Percentiles rank a stretch among this genome's conserved stretches.
phyloP scores from a whole-genome alignment of 129 eudicot species.

The Helianthus tuberosus region DNA sequence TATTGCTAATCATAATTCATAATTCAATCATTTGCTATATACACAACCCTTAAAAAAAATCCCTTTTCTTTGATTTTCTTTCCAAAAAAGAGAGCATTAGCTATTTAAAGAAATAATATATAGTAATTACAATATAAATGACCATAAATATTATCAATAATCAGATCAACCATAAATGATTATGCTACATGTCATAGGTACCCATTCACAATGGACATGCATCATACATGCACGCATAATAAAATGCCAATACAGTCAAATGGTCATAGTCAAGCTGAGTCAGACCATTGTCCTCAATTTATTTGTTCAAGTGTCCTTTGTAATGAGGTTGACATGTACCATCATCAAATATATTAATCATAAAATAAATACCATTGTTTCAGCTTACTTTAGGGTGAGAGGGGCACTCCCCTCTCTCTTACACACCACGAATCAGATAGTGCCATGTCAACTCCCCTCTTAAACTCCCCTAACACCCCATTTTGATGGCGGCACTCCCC shows the following conservation, averaged over 20 bases:
- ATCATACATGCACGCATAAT: slow-evolving; percentile 7
- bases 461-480: too few relatives aligned
- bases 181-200: neutral
- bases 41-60: too few relatives aligned
- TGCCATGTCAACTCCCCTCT: too few relatives aligned
- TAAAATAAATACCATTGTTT: neutral
- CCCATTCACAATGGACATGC: neutral
- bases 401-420: too few relatives aligned
- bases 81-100: too few relatives aligned
- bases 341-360: slow-evolving; percentile 15
- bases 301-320: slow-evolving; percentile 38
- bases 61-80: too few relatives aligned
- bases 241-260: slow-evolving; percentile 22
- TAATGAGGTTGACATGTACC: slow-evolving; percentile 39
- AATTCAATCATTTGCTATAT: too few relatives aligned
- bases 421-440: too few relatives aligned
- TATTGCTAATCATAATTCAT: too few relatives aligned
- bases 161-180: neutral
- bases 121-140: neutral
- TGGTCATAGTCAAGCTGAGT: slow-evolving; percentile 50
- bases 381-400: neutral
- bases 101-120: too few relatives aligned
- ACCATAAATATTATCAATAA: neutral
- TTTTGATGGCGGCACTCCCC: too few relatives aligned
- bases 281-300: slow-evolving; percentile 34